A percentile compares a stretch with the other conserved stretches of the same genome.
Evolutionary conservation across 495 filamentous ascomycete species (phyloP).

Genomic region (Filosporella fistucella): DNA sequence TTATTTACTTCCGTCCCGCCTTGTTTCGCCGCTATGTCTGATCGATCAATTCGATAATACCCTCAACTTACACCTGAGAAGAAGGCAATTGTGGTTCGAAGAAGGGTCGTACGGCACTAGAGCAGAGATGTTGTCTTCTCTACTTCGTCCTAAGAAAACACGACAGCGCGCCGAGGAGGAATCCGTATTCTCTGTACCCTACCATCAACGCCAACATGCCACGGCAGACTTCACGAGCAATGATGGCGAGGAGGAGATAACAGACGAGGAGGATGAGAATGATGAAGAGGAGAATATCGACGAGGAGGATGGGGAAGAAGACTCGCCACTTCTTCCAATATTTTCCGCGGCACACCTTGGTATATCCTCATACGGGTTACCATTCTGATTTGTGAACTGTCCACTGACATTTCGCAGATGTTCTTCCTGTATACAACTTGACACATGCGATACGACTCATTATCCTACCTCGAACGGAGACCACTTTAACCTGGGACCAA

Average conservation of each 20-base stretch:
- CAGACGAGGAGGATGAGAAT: constrained; percentile 33
- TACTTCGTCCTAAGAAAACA: constrained; percentile 24
- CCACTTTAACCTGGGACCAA: constrained; percentile 92
- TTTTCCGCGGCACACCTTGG: constrained; percentile 81
- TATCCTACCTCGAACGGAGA: constrained; percentile 79
- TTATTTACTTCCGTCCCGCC: no score
- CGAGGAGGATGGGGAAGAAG: constrained; percentile 53
- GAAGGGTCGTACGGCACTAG: no score
- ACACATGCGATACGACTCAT: constrained; percentile 84
- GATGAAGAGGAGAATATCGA: constrained; percentile 40
- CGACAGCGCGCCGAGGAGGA: constrained; percentile 32
- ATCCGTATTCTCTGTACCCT: constrained; percentile 43
- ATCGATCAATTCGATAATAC: no score
- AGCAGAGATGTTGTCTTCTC: constrained; percentile 24
- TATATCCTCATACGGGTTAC: constrained; percentile 25
- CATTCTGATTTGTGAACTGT: constrained; percentile 33
- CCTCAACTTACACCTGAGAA: no score
- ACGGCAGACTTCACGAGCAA: constrained; percentile 55
- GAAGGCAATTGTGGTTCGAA: no score
- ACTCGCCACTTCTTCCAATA: constrained; percentile 67
- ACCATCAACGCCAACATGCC: constrained; percentile 31
- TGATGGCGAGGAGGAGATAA: constrained; percentile 40
- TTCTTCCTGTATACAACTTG: constrained; percentile 81
- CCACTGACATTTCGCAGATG: constrained; percentile 39
- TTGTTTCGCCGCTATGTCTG: no score